A percentile compares a stretch with the other conserved stretches of the same genome.
phyloP scores from a whole-genome alignment of 345 rosid species.

The Gossypium anomalum region DNA sequence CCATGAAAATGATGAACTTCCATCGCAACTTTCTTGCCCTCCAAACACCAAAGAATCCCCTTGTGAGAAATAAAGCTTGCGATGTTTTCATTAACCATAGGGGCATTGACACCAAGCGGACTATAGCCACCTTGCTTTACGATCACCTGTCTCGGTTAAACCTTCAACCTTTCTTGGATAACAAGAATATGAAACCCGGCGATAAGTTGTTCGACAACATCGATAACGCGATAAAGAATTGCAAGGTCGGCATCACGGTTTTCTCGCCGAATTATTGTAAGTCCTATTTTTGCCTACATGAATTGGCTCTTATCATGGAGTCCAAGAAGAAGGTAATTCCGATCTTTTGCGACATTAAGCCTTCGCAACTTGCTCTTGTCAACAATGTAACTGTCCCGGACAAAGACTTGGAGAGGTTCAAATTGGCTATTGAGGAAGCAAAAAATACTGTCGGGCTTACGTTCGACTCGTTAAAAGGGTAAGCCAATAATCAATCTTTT shows the following conservation, averaged over 20 bases:
- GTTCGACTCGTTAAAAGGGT: constrained; percentile 65
- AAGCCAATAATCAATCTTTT: neutral
- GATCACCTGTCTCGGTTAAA: constrained; percentile 40
- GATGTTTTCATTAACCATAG: constrained; percentile 77
- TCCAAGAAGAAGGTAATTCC: constrained; percentile 62
- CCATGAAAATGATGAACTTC: neutral
- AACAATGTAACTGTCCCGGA: constrained; percentile 27
- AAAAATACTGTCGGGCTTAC: constrained; percentile 60
- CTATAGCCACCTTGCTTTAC: constrained; percentile 52
- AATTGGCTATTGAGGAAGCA: constrained; percentile 63
- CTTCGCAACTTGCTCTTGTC: constrained; percentile 51
- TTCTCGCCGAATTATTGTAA: constrained; percentile 62
- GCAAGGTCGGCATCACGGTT: constrained; percentile 54
- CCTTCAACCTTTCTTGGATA: constrained; percentile 58
- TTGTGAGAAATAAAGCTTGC: neutral
- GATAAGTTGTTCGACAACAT: constrained; percentile 66
- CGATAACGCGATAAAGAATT: constrained; percentile 38
- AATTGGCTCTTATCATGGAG: constrained; percentile 68
- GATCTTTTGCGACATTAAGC: constrained; percentile 66
- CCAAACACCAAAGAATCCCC: neutral
- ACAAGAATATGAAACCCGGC: constrained; percentile 73
- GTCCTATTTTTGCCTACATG: constrained; percentile 64
- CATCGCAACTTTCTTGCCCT: constrained; percentile 7
- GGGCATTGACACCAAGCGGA: constrained; percentile 62
- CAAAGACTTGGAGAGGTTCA: constrained; percentile 45